These are phyloP conservation scores for Apophysomyces sp. DNA, from an alignment of 371 early-diverging fungal genomes.

Conservation along the genomic window DNA sequence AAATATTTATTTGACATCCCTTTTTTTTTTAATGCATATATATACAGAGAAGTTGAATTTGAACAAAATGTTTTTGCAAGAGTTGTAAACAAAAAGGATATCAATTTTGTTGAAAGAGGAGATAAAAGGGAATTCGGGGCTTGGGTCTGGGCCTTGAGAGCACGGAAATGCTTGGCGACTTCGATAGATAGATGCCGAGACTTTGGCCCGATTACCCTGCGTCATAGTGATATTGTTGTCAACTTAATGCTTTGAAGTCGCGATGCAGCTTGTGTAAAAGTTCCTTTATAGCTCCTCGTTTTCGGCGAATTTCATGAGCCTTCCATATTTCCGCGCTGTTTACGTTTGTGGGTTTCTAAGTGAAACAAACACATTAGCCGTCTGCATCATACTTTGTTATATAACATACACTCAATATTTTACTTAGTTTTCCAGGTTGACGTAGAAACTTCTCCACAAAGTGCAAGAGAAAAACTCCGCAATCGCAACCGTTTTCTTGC, in stretches of 20 bases:
- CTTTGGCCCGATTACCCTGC: no score
- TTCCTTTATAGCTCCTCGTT: background rate
- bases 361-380: no score
- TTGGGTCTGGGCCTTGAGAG: conserved; percentile 24
- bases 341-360: background rate
- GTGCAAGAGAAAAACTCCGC: conserved; percentile 63
- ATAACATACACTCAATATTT: background rate
- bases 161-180: conserved; percentile 74
- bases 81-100: background rate
- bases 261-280: background rate
- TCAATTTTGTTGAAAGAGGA: conserved; percentile 3
- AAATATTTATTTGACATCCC: no score
- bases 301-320: background rate
- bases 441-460: conserved; percentile 49
- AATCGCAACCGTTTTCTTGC: conserved; percentile 64
- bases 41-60: background rate
- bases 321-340: background rate
- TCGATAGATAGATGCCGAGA: no score
- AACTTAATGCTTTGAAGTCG: background rate
- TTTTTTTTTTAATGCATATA: background rate
- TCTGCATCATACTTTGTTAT: background rate
- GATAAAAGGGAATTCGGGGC: background rate
- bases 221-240: background rate
- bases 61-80: background rate
- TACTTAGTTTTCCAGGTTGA: background rate